Conservation (phyloP, 768 basidiomycete species). For the Psilocybe cubensis region DNA sequence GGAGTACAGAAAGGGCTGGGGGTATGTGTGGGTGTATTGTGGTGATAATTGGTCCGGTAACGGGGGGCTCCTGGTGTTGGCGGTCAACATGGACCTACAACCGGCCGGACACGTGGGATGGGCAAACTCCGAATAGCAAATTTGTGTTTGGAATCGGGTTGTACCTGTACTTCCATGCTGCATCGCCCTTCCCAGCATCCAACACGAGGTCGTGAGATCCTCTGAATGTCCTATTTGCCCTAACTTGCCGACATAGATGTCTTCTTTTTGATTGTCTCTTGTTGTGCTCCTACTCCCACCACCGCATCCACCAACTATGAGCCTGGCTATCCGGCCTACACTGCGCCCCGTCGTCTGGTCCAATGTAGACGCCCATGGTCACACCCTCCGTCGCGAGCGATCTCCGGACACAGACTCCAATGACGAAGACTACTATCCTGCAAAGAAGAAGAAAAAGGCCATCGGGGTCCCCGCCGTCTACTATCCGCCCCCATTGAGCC, state of each 20-base stretch:
- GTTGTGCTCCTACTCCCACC: conserved; percentile 8
- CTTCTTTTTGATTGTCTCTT: conserved; percentile 8
- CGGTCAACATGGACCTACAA: conserved; percentile 31
- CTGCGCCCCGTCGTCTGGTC: conserved; percentile 31
- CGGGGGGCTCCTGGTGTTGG: background rate
- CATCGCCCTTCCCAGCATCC: conserved; percentile 8
- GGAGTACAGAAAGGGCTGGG: too few relatives aligned
- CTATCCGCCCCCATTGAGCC: conserved; percentile 26
- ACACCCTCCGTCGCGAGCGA: conserved; percentile 19
- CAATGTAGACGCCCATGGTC: conserved; percentile 23
- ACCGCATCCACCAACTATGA: conserved; percentile 10
- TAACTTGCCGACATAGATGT: conserved; percentile 4
- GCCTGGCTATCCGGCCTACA: conserved; percentile 17
- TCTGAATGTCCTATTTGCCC: background rate
- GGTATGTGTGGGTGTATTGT: too few relatives aligned
- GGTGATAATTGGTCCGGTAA: background rate
- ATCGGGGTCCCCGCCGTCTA: conserved; percentile 19
- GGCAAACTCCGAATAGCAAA: conserved; percentile 8
- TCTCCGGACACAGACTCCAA: conserved; percentile 11
- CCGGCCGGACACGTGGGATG: conserved; percentile 19
- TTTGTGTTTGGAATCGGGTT: conserved; percentile 14
- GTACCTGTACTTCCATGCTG: conserved; percentile 10
- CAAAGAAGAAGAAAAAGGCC: conserved; percentile 15
- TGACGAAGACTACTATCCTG: conserved; percentile 7
- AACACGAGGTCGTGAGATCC: conserved; percentile 16